Conservation (phyloP, 2,329 filamentous ascomycete genomes). For the Diaporthe capsici region DNA sequence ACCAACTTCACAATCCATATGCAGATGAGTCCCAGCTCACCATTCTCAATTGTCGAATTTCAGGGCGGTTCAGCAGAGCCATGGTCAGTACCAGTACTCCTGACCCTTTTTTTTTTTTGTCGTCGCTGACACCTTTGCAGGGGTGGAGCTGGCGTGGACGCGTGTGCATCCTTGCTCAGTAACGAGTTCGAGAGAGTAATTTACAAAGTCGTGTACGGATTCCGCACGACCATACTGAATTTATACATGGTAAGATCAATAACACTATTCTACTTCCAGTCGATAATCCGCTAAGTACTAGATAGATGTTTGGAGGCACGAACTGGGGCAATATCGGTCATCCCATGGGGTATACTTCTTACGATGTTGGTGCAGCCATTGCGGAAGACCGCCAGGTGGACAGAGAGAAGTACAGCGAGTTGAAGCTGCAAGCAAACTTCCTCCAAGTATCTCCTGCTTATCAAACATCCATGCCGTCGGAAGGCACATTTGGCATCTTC, state of each 20-base stretch:
- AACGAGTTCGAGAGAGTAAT: constrained; percentile 72
- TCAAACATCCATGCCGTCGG: constrained; percentile 66
- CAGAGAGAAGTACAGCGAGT: constrained; percentile 83
- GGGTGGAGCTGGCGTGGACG: not conserved
- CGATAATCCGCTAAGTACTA: constrained; percentile 74
- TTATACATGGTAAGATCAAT: constrained; percentile 77
- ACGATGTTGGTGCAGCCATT: constrained; percentile 71
- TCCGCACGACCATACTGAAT: constrained; percentile 77
- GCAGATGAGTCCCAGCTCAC: constrained; percentile 3
- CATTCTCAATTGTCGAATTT: not conserved
- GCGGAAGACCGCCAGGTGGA: constrained; percentile 76
- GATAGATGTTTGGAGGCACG: constrained; percentile 79
- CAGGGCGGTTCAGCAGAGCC: not conserved
- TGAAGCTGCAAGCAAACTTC: constrained; percentile 83
- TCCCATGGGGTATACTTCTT: constrained; percentile 72
- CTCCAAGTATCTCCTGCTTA: constrained; percentile 80
- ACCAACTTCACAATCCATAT: not conserved
- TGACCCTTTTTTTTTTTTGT: not conserved
- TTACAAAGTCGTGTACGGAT: constrained; percentile 81
- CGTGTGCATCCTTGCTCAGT: not conserved
- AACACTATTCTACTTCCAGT: constrained; percentile 80
- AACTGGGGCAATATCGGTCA: constrained; percentile 88
- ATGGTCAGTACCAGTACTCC: not conserved
- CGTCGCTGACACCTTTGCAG: not conserved
- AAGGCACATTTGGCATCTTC: constrained; percentile 53